phyloP scores from a whole-genome alignment of 2,329 filamentous ascomycete genomes.

The Clonostachys byssicola region DNA sequence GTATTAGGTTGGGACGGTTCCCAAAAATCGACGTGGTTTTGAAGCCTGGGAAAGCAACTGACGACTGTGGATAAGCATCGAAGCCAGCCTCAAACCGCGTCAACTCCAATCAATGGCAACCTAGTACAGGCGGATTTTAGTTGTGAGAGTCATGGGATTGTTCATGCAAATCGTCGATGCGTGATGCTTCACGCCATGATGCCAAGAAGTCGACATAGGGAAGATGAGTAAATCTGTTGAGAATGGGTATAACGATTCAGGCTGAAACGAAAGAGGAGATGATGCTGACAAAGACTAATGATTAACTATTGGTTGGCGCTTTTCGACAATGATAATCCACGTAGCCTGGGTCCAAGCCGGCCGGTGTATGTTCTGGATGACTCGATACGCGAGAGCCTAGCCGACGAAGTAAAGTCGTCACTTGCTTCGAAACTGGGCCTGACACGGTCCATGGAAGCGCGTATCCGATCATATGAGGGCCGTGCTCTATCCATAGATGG shows the following conservation, averaged over 20 bases:
- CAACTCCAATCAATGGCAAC: no score
- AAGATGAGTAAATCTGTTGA: no score
- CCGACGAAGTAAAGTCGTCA: slow-evolving; percentile 88
- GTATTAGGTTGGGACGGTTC: no score
- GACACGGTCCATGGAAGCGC: slow-evolving; percentile 82
- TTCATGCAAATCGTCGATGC: slow-evolving; percentile 45
- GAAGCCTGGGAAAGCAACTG: no score
- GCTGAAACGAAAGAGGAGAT: no score
- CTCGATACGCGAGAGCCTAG: slow-evolving; percentile 79
- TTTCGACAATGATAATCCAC: slow-evolving; percentile 36
- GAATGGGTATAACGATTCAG: no score
- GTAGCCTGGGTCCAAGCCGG: slow-evolving; percentile 28
- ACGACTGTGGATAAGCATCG: no score
- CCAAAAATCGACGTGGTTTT: no score
- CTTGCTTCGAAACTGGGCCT: slow-evolving; percentile 82
- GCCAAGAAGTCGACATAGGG: no score
- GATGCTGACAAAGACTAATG: no score
- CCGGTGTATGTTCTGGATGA: slow-evolving; percentile 41
- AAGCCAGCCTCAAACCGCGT: no score
- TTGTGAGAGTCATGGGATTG: slow-evolving; percentile 20
- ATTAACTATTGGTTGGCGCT: slow-evolving; percentile 26
- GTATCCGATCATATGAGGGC: slow-evolving; percentile 84
- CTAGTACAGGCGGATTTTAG: no score
- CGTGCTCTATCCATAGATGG: slow-evolving; percentile 65
- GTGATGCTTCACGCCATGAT: slow-evolving; percentile 22